A percentile compares a stretch with the other conserved stretches of the same genome.
phyloP scores from a whole-genome alignment of 2,329 filamentous ascomycete genomes.

The Colletotrichum sidae region DNA sequence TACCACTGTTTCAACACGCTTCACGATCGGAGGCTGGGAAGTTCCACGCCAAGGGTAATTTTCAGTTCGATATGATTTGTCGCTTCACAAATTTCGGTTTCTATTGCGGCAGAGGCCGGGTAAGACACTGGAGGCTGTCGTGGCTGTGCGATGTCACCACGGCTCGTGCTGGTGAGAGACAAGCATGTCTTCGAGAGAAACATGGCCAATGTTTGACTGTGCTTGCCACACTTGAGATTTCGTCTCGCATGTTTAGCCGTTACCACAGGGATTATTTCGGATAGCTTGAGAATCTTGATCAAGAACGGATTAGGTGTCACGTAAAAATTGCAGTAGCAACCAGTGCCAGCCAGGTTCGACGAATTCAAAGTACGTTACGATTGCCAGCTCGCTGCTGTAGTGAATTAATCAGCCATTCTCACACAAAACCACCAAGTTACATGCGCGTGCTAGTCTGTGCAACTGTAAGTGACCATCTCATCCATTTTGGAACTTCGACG shows the following conservation, averaged over 20 bases:
- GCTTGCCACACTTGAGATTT: neutral
- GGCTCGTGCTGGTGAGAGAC: conserved; percentile 17
- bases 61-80: no score
- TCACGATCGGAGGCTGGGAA: neutral
- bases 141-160: conserved; percentile 1
- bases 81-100: no score
- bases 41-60: no score
- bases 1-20: conserved; percentile 20
- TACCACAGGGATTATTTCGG: neutral
- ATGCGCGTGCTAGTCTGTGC: no score
- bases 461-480: conserved; percentile 2
- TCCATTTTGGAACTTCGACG: no score
- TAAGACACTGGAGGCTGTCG: neutral
- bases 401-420: no score
- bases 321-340: conserved; percentile 1
- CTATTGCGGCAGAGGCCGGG: neutral
- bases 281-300: neutral
- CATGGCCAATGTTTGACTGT: conserved; percentile 14
- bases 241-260: conserved; percentile 14
- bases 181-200: conserved; percentile 13
- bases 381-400: no score
- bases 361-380: no score
- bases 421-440: no score
- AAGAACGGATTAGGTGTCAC: conserved; percentile 11
- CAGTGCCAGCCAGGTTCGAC: neutral